Conservation (phyloP, 208 protist species). For the Trypanosoma lewisi region DNA sequence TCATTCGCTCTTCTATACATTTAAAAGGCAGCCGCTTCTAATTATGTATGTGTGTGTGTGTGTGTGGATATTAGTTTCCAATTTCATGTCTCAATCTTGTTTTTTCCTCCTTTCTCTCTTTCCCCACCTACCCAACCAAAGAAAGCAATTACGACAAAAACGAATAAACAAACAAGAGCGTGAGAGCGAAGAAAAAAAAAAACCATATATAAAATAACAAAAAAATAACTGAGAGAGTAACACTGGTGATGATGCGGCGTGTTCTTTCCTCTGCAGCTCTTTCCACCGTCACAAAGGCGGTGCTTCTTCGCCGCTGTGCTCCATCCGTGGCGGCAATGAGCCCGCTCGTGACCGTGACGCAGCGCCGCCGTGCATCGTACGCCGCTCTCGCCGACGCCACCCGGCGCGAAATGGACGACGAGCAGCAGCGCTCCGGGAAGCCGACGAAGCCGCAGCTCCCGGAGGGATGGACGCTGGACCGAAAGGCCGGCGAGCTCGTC, state of each 20-base stretch:
- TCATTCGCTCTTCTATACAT: no score
- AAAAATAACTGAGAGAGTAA: constrained; percentile 2
- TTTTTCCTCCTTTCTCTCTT: no score
- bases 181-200: neutral
- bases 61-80: no score
- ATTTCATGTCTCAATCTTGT: no score
- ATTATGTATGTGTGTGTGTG: no score
- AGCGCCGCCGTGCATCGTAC: constrained; percentile 55
- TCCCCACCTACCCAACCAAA: no score
- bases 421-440: constrained; percentile 69
- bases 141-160: no score
- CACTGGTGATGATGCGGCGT: constrained; percentile 26
- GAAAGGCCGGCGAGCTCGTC: constrained; percentile 54
- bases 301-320: constrained; percentile 25
- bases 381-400: constrained; percentile 49
- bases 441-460: constrained; percentile 73
- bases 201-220: neutral
- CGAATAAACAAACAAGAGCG: no score
- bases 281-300: constrained; percentile 2
- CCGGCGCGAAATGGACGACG: constrained; percentile 79
- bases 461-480: constrained; percentile 65
- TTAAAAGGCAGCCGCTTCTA: no score
- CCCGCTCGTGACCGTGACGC: constrained; percentile 20
- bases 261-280: constrained; percentile 18
- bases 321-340: constrained; percentile 7